Base-by-base conservation (phyloP, 2,329 filamentous ascomycete species). In the Albifimbria verrucaria region DNA sequence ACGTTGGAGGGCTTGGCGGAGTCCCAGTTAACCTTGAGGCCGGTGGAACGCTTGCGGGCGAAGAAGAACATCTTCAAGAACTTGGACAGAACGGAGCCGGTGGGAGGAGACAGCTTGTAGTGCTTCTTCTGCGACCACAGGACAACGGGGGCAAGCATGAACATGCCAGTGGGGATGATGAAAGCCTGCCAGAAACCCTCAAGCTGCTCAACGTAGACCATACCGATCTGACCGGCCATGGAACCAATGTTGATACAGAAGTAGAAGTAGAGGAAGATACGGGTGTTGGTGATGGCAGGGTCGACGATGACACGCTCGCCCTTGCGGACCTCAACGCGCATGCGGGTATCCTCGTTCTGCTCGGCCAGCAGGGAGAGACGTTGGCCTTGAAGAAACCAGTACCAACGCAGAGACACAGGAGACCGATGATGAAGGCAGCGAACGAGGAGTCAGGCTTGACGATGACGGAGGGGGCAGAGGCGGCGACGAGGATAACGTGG, bases 371-470 rank as follows among this genome's bases (percentile, higher is more conserved):
- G 1, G 87, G 85, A 0, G 86, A 85, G 43, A 92, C 88, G 64
- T 92, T 92, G 57, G 86, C 82, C 76, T 92, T 93, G 81, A 92
- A 91, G 63, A 89, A 87, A 56, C 89, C 89, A 1, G 88, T 90
- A 43, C 89, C 89, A 25, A 90, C 68, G 59, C 77, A 77, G 39
- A 80, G 74, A 22, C 65, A 64, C 28, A 79, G 62, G 26, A 79
- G 72, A n/a, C 87, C 87, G 65, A 91, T 81, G 63, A 91, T 79
- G 61, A 90, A 88, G 49, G 81, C 84, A 2, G 75, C 86, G 45
- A 90, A 81, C 0, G 86, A 76, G 12, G 77, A 74, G 17, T 84
- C 77, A 32, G 72, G 71, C 57, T 81, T 71, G 44, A 80, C 71
- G 46, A 91, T 85, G 47, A 88, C 82, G 3, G 66, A 63, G 0